These are phyloP conservation scores for Arachis monticola DNA, from an alignment of 331 rosid genomes.

Conservation along the genomic window DNA sequence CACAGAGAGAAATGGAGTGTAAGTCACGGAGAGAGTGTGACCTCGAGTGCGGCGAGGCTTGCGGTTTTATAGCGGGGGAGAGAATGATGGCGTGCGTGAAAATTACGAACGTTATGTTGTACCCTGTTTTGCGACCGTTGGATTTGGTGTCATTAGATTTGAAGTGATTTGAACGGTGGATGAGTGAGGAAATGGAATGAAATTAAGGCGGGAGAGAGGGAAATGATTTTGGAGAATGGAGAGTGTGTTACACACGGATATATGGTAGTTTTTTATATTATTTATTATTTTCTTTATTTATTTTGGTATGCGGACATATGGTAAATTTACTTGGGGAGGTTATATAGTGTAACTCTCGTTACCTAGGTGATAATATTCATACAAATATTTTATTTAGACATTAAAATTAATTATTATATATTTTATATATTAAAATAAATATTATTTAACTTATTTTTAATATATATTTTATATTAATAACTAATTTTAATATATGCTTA, in stretches of 20 bases:
- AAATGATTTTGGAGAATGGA: not conserved
- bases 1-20: not conserved
- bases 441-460: no score
- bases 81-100: not conserved
- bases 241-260: not conserved
- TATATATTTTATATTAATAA: no score
- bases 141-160: not conserved
- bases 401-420: no score
- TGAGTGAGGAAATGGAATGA: not conserved
- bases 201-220: not conserved
- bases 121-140: not conserved
- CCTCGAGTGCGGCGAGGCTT: constrained; percentile 19
- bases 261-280: no score
- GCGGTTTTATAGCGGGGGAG: constrained; percentile 34
- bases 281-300: no score
- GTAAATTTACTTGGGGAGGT: no score
- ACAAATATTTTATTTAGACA: no score
- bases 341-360: no score
- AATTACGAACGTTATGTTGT: not conserved
- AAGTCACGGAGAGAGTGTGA: not conserved
- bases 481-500: no score
- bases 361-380: no score
- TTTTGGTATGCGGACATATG: no score
- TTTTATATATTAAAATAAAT: no score
- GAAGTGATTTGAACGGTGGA: not conserved